Percentiles rank a stretch among this genome's conserved stretches.
These are phyloP conservation scores for Apiospora saccharicola DNA, from an alignment of 2,329 filamentous ascomycete species.

Conservation along the genomic window DNA sequence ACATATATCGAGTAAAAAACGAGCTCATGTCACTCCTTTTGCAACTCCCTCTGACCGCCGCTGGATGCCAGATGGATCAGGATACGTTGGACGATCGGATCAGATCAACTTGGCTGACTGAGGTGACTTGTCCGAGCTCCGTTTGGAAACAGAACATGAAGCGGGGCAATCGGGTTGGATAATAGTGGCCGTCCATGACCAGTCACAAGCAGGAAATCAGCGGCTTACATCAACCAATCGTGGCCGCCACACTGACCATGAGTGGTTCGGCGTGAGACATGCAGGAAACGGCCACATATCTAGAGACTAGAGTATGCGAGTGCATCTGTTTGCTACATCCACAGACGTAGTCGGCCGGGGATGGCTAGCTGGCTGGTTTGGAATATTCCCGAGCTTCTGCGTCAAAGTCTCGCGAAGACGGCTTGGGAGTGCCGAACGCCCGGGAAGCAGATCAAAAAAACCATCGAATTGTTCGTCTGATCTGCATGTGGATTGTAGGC, in stretches of 20 bases:
- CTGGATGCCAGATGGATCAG: too few species aligned
- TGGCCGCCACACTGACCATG: neutral
- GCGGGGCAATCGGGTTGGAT: neutral
- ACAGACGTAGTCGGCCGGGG: neutral
- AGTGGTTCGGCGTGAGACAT: slow-evolving; percentile 8
- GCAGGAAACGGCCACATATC: neutral
- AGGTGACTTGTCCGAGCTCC: neutral
- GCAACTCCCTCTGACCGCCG: too few species aligned
- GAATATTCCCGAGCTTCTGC: neutral
- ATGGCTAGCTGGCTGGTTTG: neutral
- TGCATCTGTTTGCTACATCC: too few species aligned
- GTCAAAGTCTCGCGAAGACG: slow-evolving; percentile 9
- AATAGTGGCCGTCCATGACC: neutral
- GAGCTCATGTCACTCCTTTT: too few species aligned
- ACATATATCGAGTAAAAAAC: neutral
- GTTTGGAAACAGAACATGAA: neutral
- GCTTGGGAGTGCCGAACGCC: neutral
- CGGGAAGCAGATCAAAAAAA: neutral
- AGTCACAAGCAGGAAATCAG: neutral
- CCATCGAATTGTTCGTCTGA: neutral
- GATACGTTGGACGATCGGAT: too few species aligned
- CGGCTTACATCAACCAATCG: neutral
- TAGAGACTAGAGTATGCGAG: neutral
- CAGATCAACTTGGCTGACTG: too few species aligned
- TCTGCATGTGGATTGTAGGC: neutral